These are phyloP conservation scores for Podospora bellae-mahoneyi DNA, from an alignment of 495 filamentous ascomycete species.

Conservation along the genomic window DNA sequence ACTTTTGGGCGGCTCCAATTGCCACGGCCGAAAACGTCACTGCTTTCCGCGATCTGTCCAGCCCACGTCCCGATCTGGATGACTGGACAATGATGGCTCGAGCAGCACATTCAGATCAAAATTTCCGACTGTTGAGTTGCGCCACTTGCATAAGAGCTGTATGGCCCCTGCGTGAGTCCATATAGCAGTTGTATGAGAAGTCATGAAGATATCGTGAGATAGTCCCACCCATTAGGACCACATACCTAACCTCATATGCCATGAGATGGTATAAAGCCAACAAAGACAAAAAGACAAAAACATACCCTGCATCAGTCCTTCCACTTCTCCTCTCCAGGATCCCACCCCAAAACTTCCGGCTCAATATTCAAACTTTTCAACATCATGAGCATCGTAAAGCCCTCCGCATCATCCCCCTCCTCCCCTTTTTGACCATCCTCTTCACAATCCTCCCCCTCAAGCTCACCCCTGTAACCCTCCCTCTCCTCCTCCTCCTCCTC, in stretches of 20 bases:
- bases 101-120: neutral
- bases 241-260: neutral
- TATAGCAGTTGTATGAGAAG: too few relatives aligned
- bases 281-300: neutral
- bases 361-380: constrained; percentile 35
- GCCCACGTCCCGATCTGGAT: neutral
- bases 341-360: constrained; percentile 28
- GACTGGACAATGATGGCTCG: neutral
- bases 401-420: constrained; percentile 22
- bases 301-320: constrained; percentile 17
- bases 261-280: neutral
- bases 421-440: constrained; percentile 14
- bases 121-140: neutral
- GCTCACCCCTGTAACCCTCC: constrained; percentile 1
- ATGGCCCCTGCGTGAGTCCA: neutral
- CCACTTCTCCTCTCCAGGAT: constrained; percentile 32
- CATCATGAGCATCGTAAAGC: constrained; percentile 35
- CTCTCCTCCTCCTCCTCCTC: constrained; percentile 7
- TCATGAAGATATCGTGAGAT: neutral
- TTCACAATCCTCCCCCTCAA: neutral
- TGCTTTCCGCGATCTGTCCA: neutral
- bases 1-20: neutral
- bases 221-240: neutral
- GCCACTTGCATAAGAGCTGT: neutral
- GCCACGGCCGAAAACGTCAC: neutral